Conservation (phyloP, 495 filamentous ascomycete species). For the Articulospora tetracladia region DNA sequence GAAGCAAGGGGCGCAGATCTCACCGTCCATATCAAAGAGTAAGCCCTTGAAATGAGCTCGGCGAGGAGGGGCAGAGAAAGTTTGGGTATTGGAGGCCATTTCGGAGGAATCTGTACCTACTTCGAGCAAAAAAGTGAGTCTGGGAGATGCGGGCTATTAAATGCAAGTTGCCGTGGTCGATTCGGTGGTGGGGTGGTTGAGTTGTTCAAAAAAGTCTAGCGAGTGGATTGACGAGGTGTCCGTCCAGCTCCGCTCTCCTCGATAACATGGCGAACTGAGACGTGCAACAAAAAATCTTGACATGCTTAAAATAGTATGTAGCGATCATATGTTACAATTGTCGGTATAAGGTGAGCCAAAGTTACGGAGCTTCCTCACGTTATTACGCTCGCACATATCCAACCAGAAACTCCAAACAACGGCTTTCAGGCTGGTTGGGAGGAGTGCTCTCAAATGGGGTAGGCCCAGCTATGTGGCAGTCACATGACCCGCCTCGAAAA, state of each 20-base stretch:
- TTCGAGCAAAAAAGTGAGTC: background rate
- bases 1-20: slow-evolving; percentile 31
- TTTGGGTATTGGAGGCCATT: slow-evolving; percentile 20
- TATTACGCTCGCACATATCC: no score
- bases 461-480: background rate
- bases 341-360: background rate
- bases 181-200: slow-evolving; percentile 17
- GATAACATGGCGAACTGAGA: slow-evolving; percentile 17
- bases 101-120: background rate
- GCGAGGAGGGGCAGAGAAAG: slow-evolving; percentile 10
- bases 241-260: background rate
- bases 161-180: slow-evolving; percentile 14
- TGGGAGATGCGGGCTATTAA: slow-evolving; percentile 3
- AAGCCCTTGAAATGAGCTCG: slow-evolving; percentile 61
- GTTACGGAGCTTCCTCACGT: no score
- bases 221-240: slow-evolving; percentile 6
- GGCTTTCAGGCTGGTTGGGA: background rate
- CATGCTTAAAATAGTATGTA: background rate
- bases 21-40: slow-evolving; percentile 85
- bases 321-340: background rate
- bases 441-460: background rate
- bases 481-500: background rate
- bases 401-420: background rate
- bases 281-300: slow-evolving; percentile 23
- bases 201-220: slow-evolving; percentile 8